These are phyloP conservation scores for Saturnispora serradocipensis DNA, from an alignment of 805 yeast species.

Conservation along the genomic window DNA sequence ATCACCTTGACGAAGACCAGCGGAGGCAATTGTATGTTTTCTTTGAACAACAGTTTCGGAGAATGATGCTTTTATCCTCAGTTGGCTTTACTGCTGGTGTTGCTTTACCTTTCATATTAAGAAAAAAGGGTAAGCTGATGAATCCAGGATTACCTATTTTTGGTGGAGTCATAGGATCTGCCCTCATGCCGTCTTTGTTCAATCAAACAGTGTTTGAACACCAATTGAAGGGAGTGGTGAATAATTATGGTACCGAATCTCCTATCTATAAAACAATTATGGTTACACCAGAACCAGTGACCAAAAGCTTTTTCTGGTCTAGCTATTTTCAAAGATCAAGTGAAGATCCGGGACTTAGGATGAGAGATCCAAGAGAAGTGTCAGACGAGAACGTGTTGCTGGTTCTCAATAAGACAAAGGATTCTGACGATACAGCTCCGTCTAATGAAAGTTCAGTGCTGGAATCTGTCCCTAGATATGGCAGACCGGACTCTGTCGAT, in stretches of 20 bases:
- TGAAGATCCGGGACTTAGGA: conserved; percentile 39
- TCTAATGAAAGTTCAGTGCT: not conserved
- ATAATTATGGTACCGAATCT: conserved; percentile 20
- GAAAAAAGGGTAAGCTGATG: conserved; percentile 29
- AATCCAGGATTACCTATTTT: conserved; percentile 34
- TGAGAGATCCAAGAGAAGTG: conserved; percentile 45
- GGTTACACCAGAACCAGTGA: conserved; percentile 22
- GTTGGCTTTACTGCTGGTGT: conserved; percentile 33
- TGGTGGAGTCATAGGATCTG: conserved; percentile 34
- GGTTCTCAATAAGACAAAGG: not conserved
- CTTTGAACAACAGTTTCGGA: conserved; percentile 28
- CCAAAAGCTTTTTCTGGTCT: conserved; percentile 32
- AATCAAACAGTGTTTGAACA: conserved; percentile 24
- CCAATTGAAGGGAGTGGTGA: conserved; percentile 25
- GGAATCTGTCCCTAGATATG: conserved; percentile 8
- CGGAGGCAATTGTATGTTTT: conserved; percentile 33
- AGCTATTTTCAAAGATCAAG: conserved; percentile 44
- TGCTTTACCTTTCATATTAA: conserved; percentile 33
- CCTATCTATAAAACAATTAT: conserved; percentile 16
- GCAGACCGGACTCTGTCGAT: conserved; percentile 3
- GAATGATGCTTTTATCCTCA: conserved; percentile 32
- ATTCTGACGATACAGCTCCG: not conserved
- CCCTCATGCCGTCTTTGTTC: conserved; percentile 25
- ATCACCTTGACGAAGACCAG: conserved; percentile 32
- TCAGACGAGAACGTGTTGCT: conserved; percentile 1